Evolutionary conservation across 1,139 yeast genomes (phyloP).

Genomic region (Yamadazyma mexicana): DNA sequence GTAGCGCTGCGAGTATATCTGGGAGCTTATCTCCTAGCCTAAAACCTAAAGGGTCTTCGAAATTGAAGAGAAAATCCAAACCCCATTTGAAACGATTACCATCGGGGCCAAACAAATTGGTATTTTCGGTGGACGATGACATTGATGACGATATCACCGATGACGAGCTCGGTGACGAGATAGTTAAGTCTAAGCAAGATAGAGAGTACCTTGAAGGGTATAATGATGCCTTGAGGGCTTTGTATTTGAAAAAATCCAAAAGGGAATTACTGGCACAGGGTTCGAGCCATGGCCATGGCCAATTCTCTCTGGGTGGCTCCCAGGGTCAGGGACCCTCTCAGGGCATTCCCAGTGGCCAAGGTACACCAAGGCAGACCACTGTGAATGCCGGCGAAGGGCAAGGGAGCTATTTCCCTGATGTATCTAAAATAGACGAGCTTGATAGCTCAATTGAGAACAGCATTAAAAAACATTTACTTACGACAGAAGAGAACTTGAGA

Average conservation of each 20-base stretch:
- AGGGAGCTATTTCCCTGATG: conserved; percentile 14
- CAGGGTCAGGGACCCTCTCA: conserved; percentile 4
- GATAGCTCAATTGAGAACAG: conserved; percentile 15
- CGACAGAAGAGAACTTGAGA: conserved; percentile 23
- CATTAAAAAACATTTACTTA: conserved; percentile 18
- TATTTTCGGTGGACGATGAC: conserved; percentile 78
- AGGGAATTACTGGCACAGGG: conserved; percentile 7
- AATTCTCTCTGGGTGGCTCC: background rate
- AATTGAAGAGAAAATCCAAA: conserved; percentile 19
- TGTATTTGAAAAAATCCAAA: conserved; percentile 25
- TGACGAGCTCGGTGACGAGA: conserved; percentile 32
- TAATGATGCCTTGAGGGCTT: conserved; percentile 61
- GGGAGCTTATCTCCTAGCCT: conserved; percentile 15
- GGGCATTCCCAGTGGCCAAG: background rate
- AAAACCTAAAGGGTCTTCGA: conserved; percentile 15
- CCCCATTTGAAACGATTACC: conserved; percentile 27
- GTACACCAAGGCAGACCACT: background rate
- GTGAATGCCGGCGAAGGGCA: background rate
- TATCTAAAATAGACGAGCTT: conserved; percentile 8
- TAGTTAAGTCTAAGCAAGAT: conserved; percentile 29
- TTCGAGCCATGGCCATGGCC: background rate
- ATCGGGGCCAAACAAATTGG: conserved; percentile 29
- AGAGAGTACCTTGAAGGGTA: conserved; percentile 72
- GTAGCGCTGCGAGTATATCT: conserved; percentile 2
- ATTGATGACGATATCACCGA: conserved; percentile 50